These are phyloP conservation scores for Lactarius hatsudake DNA, from an alignment of 768 basidiomycete species.

Conservation along the genomic window DNA sequence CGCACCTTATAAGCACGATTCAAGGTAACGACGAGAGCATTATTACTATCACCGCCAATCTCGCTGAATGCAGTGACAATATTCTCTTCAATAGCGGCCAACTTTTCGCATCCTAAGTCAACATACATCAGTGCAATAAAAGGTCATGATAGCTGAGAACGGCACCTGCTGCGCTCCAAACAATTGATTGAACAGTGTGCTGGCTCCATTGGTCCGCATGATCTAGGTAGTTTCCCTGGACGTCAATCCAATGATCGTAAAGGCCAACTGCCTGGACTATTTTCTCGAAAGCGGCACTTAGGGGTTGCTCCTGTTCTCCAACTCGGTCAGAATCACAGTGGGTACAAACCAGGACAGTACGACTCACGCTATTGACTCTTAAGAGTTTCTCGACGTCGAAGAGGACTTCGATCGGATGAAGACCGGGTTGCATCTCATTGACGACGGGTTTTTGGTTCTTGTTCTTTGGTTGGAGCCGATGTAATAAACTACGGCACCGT, in stretches of 20 bases:
- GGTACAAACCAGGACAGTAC: constrained; percentile 1
- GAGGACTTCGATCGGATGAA: constrained; percentile 74
- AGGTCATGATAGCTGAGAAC: constrained; percentile 2
- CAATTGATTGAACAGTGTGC: constrained; percentile 68
- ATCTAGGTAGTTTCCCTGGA: constrained; percentile 45
- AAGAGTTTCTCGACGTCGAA: constrained; percentile 77
- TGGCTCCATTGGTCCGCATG: constrained; percentile 68
- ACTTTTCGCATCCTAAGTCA: constrained; percentile 56
- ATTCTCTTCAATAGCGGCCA: constrained; percentile 66
- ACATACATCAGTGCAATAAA: constrained; percentile 24
- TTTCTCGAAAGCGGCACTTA: constrained; percentile 58
- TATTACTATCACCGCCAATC: constrained; percentile 56
- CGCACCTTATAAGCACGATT: constrained; percentile 68
- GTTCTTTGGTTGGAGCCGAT: constrained; percentile 60
- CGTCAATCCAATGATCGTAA: constrained; percentile 70
- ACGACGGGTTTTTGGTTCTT: constrained; percentile 49
- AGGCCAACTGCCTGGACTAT: constrained; percentile 63
- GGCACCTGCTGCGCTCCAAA: constrained; percentile 70
- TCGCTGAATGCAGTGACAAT: constrained; percentile 67
- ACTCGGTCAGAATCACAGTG: background rate
- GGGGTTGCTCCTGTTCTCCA: constrained; percentile 19
- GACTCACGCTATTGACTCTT: constrained; percentile 56
- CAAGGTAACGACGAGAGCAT: constrained; percentile 54
- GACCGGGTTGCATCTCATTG: constrained; percentile 72
- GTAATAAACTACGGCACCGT: constrained; percentile 51